phyloP scores from a whole-genome alignment of 345 rosid genomes.

The Brassica nigra region DNA sequence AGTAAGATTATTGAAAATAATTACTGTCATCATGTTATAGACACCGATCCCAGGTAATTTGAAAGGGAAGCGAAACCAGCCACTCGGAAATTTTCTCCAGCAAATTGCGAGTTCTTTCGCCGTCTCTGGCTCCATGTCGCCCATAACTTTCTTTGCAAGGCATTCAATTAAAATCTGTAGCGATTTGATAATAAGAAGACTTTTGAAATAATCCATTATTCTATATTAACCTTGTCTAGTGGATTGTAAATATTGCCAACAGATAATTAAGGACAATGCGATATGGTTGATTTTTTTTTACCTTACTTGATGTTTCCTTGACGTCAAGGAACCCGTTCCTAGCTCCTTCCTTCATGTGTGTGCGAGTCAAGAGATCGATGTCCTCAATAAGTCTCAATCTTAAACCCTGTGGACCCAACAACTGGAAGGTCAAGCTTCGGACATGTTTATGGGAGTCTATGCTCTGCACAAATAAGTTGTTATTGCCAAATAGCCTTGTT shows the following conservation, averaged over 20 bases:
- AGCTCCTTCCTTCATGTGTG: constrained; percentile 19
- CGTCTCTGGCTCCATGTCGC: constrained; percentile 20
- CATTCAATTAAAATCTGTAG: constrained; percentile 23
- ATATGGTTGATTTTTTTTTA: background rate
- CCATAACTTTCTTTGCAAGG: constrained; percentile 21
- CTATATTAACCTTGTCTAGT: background rate
- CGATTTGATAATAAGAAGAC: background rate
- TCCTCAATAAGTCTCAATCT: constrained; percentile 10
- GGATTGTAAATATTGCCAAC: background rate
- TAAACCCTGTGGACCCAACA: constrained; percentile 23
- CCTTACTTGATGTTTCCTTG: constrained; percentile 25
- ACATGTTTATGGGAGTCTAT: constrained; percentile 20
- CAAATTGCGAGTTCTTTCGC: constrained; percentile 16
- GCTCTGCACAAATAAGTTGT: constrained; percentile 23
- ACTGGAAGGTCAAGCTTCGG: constrained; percentile 1
- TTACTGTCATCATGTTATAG: constrained; percentile 9
- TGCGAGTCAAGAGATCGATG: constrained; percentile 21
- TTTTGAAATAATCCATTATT: background rate
- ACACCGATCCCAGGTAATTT: constrained; percentile 3
- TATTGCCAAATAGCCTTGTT: constrained; percentile 8
- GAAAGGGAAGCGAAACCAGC: constrained; percentile 14
- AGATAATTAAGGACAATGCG: background rate
- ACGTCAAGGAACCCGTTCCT: constrained; percentile 5
- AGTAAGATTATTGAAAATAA: background rate
- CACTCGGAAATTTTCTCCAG: constrained; percentile 21